Conservation (phyloP, 768 basidiomycete genomes). For the Lactarius psammicola region DNA sequence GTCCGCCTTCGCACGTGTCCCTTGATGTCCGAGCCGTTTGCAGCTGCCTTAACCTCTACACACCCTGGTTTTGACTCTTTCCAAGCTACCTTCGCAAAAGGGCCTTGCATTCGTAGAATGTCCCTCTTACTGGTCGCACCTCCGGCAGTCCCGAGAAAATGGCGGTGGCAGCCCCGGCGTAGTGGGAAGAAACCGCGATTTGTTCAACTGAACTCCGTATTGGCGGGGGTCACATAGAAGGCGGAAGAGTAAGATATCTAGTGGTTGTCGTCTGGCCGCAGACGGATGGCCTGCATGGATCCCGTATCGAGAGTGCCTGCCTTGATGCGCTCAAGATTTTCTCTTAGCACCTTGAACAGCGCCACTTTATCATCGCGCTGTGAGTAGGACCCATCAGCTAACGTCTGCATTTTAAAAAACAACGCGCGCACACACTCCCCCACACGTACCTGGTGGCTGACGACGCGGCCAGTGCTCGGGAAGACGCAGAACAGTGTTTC, state of each 20-base stretch:
- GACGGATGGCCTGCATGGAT: constrained; percentile 6
- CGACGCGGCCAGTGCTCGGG: constrained; percentile 72
- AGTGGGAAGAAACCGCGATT: too few relatives aligned
- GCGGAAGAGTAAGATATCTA: neutral
- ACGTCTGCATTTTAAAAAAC: neutral
- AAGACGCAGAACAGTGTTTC: constrained; percentile 76
- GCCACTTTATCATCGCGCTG: constrained; percentile 21
- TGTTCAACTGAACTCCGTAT: too few relatives aligned
- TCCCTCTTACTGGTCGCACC: too few relatives aligned
- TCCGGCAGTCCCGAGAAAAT: too few relatives aligned
- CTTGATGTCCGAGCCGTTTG: too few relatives aligned
- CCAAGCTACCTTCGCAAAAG: too few relatives aligned
- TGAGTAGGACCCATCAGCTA: neutral
- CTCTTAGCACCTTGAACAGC: constrained; percentile 16
- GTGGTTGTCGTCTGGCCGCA: neutral
- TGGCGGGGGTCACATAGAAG: too few relatives aligned
- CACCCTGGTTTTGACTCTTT: too few relatives aligned
- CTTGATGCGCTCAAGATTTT: constrained; percentile 8
- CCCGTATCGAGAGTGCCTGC: constrained; percentile 12
- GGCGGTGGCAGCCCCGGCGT: too few relatives aligned
- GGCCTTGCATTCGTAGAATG: too few relatives aligned
- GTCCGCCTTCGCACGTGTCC: too few relatives aligned
- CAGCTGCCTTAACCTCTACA: too few relatives aligned
- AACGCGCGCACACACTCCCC: neutral
- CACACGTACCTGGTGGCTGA: constrained; percentile 60